Evolutionary conservation across 192 early-diverging fungal genomes (phyloP).

Genomic region (Entomortierella chlamydospora): DNA sequence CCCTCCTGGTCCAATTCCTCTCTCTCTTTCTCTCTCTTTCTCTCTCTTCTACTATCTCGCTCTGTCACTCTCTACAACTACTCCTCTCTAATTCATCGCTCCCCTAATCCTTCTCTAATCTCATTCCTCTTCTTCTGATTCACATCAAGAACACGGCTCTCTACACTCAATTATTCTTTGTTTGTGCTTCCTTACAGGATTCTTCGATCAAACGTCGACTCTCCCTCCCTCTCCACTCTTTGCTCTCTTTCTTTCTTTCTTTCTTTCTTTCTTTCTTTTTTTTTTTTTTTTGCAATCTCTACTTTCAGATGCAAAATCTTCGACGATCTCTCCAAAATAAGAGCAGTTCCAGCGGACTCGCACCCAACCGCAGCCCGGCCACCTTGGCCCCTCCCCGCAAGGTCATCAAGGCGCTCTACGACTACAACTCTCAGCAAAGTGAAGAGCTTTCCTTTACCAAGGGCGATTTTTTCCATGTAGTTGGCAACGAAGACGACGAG

Average conservation of each 20-base stretch:
- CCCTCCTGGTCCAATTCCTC: background rate
- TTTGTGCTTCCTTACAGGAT: too few relatives aligned
- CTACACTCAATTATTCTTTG: too few relatives aligned
- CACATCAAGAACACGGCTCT: too few relatives aligned
- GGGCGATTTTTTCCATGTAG: constrained; percentile 84
- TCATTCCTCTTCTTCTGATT: background rate
- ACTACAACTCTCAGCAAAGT: constrained; percentile 69
- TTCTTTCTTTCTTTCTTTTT: background rate
- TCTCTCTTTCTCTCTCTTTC: constrained; percentile 6
- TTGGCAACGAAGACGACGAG: constrained; percentile 75
- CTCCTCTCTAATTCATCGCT: background rate
- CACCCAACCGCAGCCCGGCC: constrained; percentile 23
- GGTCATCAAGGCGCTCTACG: constrained; percentile 78
- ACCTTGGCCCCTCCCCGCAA: constrained; percentile 68
- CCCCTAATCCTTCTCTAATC: background rate
- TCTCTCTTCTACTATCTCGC: background rate
- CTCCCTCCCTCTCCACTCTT: background rate
- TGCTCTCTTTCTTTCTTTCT: background rate
- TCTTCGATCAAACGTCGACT: background rate
- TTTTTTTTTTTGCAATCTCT: background rate
- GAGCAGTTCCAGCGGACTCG: constrained; percentile 41
- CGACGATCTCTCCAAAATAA: constrained; percentile 47
- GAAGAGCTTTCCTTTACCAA: constrained; percentile 78
- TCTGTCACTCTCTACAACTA: background rate
- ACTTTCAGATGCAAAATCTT: constrained; percentile 33